Base-by-base conservation (phyloP, 495 filamentous ascomycete species). In the Recurvomyces mirabilis region DNA sequence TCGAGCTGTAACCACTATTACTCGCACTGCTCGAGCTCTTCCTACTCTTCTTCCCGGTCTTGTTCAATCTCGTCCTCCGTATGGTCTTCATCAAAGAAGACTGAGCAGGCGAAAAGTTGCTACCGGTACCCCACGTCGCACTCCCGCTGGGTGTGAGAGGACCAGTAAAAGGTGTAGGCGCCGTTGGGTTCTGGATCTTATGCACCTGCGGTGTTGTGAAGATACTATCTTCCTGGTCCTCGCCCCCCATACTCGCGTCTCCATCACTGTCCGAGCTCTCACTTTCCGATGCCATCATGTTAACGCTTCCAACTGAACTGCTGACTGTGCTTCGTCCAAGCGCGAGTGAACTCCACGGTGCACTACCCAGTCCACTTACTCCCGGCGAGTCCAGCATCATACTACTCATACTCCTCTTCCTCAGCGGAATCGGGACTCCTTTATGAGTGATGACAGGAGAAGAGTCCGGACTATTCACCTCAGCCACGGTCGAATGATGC, bases 401-500 rank as follows among this genome's bases (percentile, higher is more conserved):
- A 35, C 56, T 52, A 40, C 54, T 63, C 29, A 68, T 54, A 9
- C 69, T 51, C 5, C 46, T 66, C 46, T 73, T 75, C 34, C 77
- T 66, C 14, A 65, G 63, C 2, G 86, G 87, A 29, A 93, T 89
- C 49, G 74, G 79, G 70, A 94, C 79, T 6, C 79, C 81, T 19
- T 83, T 74, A 22, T 82, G 82, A 31, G 72, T 71, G 31, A 93
- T 79, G n/a, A 77, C 87, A 0, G 93, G 93, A 0, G 87, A 94
- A 3, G 87, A 93, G 58, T 94, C 88, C 11, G 93, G 91, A n/a
- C 84, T 91, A 0, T 84, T 81, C 53, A 87, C 80, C 42, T 83
- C 81, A 32, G 87, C 87, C 6, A 95, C 71, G 2, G 82, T 96
- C 18, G 91, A 95, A 62, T 96, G 93, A 65, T 98, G 91, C 10